Conservation (phyloP, 202 grass and related monocot genomes). For the Panicum hallii region DNA sequence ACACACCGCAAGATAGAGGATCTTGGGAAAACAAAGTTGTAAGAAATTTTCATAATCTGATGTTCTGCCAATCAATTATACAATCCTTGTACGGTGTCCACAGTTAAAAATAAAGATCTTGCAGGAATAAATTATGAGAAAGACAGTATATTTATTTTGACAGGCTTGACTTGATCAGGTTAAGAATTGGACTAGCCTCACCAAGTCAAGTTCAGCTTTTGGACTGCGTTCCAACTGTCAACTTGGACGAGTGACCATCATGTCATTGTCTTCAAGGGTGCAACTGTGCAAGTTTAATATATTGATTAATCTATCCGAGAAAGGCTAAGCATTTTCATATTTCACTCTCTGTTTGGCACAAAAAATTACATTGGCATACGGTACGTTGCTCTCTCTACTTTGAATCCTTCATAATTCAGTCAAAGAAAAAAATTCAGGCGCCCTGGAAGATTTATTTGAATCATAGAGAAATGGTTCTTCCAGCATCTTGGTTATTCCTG, state of each 20-base stretch:
- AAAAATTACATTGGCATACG: not conserved
- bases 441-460: slow-evolving; percentile 23
- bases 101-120: not conserved
- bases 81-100: not conserved
- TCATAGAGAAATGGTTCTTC: slow-evolving; percentile 13
- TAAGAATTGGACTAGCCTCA: slow-evolving; percentile 23
- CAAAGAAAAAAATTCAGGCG: not conserved
- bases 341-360: not conserved
- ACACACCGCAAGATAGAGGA: slow-evolving; percentile 8
- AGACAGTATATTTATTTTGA: slow-evolving; percentile 31
- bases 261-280: slow-evolving; percentile 43
- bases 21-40: not conserved
- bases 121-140: slow-evolving; percentile 30
- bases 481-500: not conserved
- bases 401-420: not conserved
- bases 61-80: not conserved
- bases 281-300: not conserved
- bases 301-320: slow-evolving; percentile 11
- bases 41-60: slow-evolving; percentile 15
- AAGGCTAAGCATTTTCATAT: slow-evolving; percentile 32
- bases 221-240: slow-evolving; percentile 45
- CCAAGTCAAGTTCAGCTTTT: slow-evolving; percentile 56
- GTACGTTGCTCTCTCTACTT: not conserved
- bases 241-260: slow-evolving; percentile 39
- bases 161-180: slow-evolving; percentile 52